These are phyloP conservation scores for Aegilops sharonensis DNA, from an alignment of 176 grass and related monocot genomes.

Conservation along the genomic window DNA sequence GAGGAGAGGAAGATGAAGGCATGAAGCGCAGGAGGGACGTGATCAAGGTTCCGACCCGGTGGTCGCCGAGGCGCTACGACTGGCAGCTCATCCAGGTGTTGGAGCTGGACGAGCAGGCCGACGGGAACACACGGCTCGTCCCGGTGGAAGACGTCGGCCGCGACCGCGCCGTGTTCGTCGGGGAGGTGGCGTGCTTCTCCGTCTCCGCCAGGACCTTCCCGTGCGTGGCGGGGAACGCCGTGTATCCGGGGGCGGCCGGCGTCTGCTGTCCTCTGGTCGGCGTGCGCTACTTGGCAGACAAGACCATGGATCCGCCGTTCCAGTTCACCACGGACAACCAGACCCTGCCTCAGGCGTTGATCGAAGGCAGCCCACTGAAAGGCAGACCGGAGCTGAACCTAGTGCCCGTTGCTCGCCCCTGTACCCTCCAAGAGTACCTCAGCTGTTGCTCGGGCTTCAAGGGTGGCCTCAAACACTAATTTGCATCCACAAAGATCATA, in stretches of 20 bases:
- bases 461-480: neutral
- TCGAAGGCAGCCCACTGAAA: neutral
- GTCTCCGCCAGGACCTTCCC: neutral
- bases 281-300: neutral
- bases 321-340: neutral
- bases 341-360: no score
- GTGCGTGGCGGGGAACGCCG: neutral
- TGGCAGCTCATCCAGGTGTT: neutral
- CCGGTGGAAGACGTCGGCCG: neutral
- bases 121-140: neutral
- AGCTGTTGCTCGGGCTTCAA: neutral
- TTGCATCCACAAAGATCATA: no score
- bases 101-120: neutral
- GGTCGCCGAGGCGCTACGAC: neutral
- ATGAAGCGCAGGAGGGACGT: no score
- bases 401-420: neutral
- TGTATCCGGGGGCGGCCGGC: neutral
- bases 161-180: neutral
- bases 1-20: neutral
- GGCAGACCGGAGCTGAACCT: neutral
- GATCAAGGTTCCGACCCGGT: no score
- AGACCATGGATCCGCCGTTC: neutral
- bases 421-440: neutral
- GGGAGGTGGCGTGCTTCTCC: neutral
- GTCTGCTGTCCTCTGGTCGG: neutral